phyloP scores from a whole-genome alignment of 2,329 filamentous ascomycete genomes.

The Pseudocercospora fijiensis region DNA sequence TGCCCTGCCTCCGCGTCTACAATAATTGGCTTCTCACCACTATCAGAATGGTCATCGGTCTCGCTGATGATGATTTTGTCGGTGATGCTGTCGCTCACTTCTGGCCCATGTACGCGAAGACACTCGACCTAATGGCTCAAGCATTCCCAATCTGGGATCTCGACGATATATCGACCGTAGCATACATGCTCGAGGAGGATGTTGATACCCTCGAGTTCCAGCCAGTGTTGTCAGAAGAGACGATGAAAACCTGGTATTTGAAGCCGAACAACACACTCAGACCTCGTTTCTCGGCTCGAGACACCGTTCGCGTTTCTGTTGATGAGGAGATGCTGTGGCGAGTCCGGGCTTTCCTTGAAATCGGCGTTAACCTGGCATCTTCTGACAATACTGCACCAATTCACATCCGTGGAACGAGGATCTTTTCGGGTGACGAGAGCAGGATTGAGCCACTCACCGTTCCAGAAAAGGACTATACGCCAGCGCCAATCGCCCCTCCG shows the following conservation, averaged over 20 bases:
- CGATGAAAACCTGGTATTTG: slow-evolving; percentile 54
- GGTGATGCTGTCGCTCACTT: slow-evolving; percentile 59
- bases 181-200: slow-evolving; percentile 68
- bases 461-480: slow-evolving; percentile 48
- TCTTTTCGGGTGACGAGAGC: slow-evolving; percentile 27
- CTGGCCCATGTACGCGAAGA: slow-evolving; percentile 65
- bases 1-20: slow-evolving; percentile 66
- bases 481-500: slow-evolving; percentile 36
- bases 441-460: slow-evolving; percentile 30
- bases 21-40: slow-evolving; percentile 65
- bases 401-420: slow-evolving; percentile 27
- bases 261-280: slow-evolving; percentile 48
- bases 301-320: slow-evolving; percentile 54
- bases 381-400: slow-evolving; percentile 42
- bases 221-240: slow-evolving; percentile 50
- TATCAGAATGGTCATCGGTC: slow-evolving; percentile 54
- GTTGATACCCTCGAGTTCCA: slow-evolving; percentile 65
- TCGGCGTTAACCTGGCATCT: slow-evolving; percentile 59
- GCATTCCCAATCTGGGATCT: slow-evolving; percentile 59
- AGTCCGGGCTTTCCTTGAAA: slow-evolving; percentile 61
- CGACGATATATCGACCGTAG: slow-evolving; percentile 46
- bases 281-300: slow-evolving; percentile 52
- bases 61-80: slow-evolving; percentile 55
- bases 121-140: slow-evolving; percentile 58
- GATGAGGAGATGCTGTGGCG: slow-evolving; percentile 67